phyloP scores from a whole-genome alignment of 257 asterid species.

The Rhazya stricta region DNA sequence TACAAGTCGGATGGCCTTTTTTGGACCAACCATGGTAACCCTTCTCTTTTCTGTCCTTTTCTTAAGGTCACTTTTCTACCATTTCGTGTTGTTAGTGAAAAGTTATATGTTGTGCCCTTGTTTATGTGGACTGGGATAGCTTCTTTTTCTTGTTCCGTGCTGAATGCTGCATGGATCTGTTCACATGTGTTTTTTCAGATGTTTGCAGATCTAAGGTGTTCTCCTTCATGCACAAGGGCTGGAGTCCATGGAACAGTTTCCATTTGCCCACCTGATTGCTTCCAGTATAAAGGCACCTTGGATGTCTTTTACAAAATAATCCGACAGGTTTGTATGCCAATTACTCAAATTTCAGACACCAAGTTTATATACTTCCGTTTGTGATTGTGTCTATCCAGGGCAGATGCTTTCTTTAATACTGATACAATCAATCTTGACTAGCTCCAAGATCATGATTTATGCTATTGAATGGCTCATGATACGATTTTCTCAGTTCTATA shows the following conservation, averaged over 20 bases:
- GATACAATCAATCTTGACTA: background rate
- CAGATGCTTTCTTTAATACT: background rate
- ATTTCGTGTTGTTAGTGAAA: background rate
- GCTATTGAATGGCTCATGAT: background rate
- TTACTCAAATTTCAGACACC: background rate
- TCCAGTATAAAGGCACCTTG: slow-evolving; percentile 84
- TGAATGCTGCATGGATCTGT: background rate
- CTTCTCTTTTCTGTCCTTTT: background rate
- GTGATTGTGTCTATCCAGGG: background rate
- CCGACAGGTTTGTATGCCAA: slow-evolving; percentile 61
- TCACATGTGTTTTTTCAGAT: slow-evolving; percentile 43
- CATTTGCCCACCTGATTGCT: slow-evolving; percentile 92
- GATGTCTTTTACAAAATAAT: slow-evolving; percentile 86
- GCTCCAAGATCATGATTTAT: background rate
- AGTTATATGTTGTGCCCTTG: background rate
- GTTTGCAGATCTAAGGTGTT: slow-evolving; percentile 97
- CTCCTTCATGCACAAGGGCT: slow-evolving; percentile 95
- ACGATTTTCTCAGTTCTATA: background rate
- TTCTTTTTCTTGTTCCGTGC: background rate
- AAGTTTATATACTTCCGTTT: background rate
- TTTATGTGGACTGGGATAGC: background rate
- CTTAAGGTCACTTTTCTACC: background rate
- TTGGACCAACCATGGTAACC: slow-evolving; percentile 88
- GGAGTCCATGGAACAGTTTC: slow-evolving; percentile 91
- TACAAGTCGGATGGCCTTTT: slow-evolving; percentile 83